Conservation (phyloP, 352 stramenopile genomes). For the Phytophthora sp. region DNA sequence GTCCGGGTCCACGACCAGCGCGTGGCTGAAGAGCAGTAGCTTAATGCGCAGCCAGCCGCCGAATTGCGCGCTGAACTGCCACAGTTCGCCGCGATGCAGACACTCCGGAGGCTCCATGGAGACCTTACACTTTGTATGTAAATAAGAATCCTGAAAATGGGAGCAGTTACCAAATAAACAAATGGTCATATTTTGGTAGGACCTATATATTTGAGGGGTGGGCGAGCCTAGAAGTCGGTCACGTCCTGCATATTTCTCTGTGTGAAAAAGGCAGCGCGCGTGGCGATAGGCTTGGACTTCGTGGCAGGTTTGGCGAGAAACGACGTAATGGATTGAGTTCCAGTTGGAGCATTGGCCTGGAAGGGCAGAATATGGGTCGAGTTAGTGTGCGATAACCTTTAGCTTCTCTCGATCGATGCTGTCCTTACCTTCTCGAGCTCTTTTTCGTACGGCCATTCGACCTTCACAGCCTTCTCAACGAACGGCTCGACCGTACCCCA, state of each 20-base stretch:
- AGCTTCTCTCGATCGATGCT: constrained; percentile 1
- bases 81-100: constrained; percentile 46
- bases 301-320: constrained; percentile 58
- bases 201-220: too few relatives aligned
- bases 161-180: too few relatives aligned
- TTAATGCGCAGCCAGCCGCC: constrained; percentile 55
- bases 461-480: constrained; percentile 55
- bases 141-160: background rate
- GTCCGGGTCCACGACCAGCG: constrained; percentile 60
- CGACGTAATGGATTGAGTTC: constrained; percentile 82
- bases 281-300: constrained; percentile 24
- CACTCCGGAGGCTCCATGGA: constrained; percentile 40
- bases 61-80: constrained; percentile 62
- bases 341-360: constrained; percentile 58
- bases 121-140: constrained; percentile 19
- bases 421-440: constrained; percentile 60
- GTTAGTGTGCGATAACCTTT: constrained; percentile 1
- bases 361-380: background rate
- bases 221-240: constrained; percentile 69
- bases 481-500: constrained; percentile 88
- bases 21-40: constrained; percentile 52
- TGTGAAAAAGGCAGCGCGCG: constrained; percentile 59
- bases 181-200: too few relatives aligned
- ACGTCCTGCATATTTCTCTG: constrained; percentile 67
- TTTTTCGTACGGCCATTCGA: constrained; percentile 75